Base-by-base conservation (phyloP, 2,329 filamentous ascomycete genomes). In the Botrytis tulipae region DNA sequence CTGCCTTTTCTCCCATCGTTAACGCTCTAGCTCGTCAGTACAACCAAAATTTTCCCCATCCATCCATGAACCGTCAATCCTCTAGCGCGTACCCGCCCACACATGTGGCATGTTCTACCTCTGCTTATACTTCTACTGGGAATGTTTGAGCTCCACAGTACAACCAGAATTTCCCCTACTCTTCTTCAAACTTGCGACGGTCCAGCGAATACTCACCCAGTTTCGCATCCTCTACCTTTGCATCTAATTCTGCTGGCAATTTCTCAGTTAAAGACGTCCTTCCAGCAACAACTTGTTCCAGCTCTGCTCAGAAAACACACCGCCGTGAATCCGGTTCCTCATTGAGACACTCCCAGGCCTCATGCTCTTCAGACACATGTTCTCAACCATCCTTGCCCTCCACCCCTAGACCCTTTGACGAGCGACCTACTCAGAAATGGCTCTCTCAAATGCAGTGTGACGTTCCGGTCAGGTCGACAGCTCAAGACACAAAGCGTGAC, bases 211-310 rank as follows among this genome's bases (percentile, higher is more conserved):
- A n/a, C 22, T n/a, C 6, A 12, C 7, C 59, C 9, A n/a, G 22
- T 1, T 12, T 2, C 22, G 7, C 10, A 25, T 16, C 2, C 35
- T 61, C 35, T 40, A 61, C 22, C 32, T 51, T 18, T 44, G 22
- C 22, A 4, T 48, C 10, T 51, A 5, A 4, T 51, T 16, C 59
- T 40, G 1, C 22, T 37, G 25, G 35, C 3, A 8, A 68, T 16
- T 0, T 0, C n/a, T 1, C 35, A 25, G 35, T 18, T 57, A 4
- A n/a, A 32, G 16, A 9, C 9, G 1, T 25, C 12, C 2, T 14
- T 4, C 35, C 1, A 32, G 5, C 2, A 29, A 8, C 4, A 22
- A 32, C 37, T 10, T 25, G 22, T 22, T 8, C 5, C 10, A 42
- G 7, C 5, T 16, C 37, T 12, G 0, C 5, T 1, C 16, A 9